A percentile compares a stretch with the other conserved stretches of the same genome.
Evolutionary conservation across 2,329 filamentous ascomycete genomes (phyloP).

Genomic region (Lachnellula hyalina): DNA sequence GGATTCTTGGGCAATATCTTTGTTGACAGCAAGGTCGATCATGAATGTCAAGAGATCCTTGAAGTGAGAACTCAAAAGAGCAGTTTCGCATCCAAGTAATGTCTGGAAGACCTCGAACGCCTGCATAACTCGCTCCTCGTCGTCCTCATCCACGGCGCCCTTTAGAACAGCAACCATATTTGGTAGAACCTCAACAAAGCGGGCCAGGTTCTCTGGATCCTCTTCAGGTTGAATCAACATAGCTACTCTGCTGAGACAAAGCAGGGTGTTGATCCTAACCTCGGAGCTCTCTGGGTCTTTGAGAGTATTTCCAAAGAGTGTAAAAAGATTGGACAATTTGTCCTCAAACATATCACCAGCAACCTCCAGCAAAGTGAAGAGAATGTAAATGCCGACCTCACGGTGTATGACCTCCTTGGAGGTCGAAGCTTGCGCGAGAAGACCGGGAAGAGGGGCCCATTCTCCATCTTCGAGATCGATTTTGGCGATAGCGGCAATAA

Average conservation of each 20-base stretch:
- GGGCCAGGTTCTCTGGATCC: conserved; percentile 64
- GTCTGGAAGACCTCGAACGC: conserved; percentile 97
- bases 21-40: conserved; percentile 78
- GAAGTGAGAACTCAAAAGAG: conserved; percentile 78
- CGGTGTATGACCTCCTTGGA: conserved; percentile 72
- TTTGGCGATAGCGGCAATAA: conserved; percentile 81
- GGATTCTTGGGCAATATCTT: conserved; percentile 73
- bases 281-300: conserved; percentile 85
- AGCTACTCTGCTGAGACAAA: conserved; percentile 81
- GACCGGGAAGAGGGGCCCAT: conserved; percentile 74
- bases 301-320: conserved; percentile 80
- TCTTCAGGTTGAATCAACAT: conserved; percentile 86
- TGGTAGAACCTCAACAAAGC: conserved; percentile 77
- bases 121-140: conserved; percentile 85
- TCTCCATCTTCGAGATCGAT: conserved; percentile 83
- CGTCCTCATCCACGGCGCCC: conserved; percentile 68
- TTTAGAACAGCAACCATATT: conserved; percentile 87
- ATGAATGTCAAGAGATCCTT: conserved; percentile 90
- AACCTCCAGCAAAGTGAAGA: conserved; percentile 86
- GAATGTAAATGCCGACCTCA: conserved; percentile 87
- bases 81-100: conserved; percentile 81
- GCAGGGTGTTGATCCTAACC: conserved; percentile 90
- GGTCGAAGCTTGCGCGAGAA: conserved; percentile 73
- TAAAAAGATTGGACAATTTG: conserved; percentile 73
- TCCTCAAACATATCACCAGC: conserved; percentile 80